A percentile compares a stretch with the other conserved stretches of the same genome.
phyloP scores from a whole-genome alignment of 768 basidiomycete species.

The Amanita pseudoporphyria region DNA sequence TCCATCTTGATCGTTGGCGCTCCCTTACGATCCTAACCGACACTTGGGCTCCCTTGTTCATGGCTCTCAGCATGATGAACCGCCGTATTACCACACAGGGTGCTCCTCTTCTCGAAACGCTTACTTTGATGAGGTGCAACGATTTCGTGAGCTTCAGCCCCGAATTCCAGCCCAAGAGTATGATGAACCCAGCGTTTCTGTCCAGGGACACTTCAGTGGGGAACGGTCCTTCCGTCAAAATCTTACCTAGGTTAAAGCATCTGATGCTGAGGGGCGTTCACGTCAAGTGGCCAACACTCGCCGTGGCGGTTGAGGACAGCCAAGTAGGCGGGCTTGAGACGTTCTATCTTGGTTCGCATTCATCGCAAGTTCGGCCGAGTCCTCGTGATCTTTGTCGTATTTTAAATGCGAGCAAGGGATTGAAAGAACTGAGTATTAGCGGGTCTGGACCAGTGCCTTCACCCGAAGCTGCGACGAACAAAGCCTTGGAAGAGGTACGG shows the following conservation, averaged over 20 bases:
- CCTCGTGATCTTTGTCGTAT: slow-evolving; percentile 32
- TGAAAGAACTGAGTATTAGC: slow-evolving; percentile 32
- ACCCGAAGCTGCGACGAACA: neutral
- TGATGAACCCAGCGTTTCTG: slow-evolving; percentile 11
- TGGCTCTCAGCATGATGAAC: slow-evolving; percentile 37
- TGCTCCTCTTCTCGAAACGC: slow-evolving; percentile 35
- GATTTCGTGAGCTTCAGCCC: slow-evolving; percentile 39
- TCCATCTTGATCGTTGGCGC: slow-evolving; percentile 42
- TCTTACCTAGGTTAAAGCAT: slow-evolving; percentile 33
- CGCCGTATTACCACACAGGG: slow-evolving; percentile 22
- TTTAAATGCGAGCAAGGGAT: no score
- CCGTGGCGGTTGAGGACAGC: slow-evolving; percentile 25
- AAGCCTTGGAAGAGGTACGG: no score
- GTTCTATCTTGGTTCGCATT: no score
- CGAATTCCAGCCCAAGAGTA: slow-evolving; percentile 30
- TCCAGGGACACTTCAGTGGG: neutral
- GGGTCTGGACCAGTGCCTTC: slow-evolving; percentile 32
- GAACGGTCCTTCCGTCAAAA: slow-evolving; percentile 19
- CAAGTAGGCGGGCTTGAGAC: no score
- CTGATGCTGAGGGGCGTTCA: slow-evolving; percentile 50
- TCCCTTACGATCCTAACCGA: slow-evolving; percentile 46
- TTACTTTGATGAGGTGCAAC: slow-evolving; percentile 53
- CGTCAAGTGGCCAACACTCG: slow-evolving; percentile 39
- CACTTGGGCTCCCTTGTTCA: slow-evolving; percentile 48
- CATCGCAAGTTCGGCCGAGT: slow-evolving; percentile 43